A percentile compares a stretch with the other conserved stretches of the same genome.
Conservation (phyloP, 306 rosid species). For the Fragaria iinumae region DNA sequence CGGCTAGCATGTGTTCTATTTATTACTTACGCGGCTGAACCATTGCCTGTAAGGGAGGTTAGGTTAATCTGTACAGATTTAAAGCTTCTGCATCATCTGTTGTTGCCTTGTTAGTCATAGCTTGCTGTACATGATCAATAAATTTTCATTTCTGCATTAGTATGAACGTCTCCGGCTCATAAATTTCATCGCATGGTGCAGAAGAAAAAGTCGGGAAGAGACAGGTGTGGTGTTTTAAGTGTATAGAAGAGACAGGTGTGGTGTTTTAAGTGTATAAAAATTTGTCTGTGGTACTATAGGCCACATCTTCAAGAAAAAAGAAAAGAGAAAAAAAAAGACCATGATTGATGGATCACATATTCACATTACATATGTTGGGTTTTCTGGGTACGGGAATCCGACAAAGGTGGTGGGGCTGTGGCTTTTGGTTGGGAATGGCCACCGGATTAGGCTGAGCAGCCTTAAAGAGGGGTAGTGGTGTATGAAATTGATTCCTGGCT, state of each 20-base stretch:
- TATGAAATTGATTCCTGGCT: background rate
- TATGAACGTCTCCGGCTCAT: background rate
- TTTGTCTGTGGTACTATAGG: background rate
- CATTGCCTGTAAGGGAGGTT: background rate
- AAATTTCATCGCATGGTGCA: background rate
- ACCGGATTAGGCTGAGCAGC: background rate
- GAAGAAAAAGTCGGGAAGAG: background rate
- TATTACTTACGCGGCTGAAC: background rate
- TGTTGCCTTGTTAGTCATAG: background rate
- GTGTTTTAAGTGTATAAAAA: background rate
- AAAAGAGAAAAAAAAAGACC: background rate
- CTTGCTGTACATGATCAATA: slow-evolving; percentile 10
- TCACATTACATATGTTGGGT: background rate
- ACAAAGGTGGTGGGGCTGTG: background rate
- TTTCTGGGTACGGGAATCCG: background rate
- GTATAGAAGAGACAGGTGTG: background rate
- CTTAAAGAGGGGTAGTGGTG: background rate
- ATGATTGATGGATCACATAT: background rate
- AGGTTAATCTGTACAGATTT: slow-evolving; percentile 14
- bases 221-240: background rate
- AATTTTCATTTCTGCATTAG: background rate
- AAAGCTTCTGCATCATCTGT: background rate
- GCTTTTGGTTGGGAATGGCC: background rate
- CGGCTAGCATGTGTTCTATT: background rate
- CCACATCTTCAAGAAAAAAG: background rate